Percentiles rank a stretch among this genome's conserved stretches.
Evolutionary conservation across 2,329 filamentous ascomycete species (phyloP).

Genomic region (Bipolaris oryzae): DNA sequence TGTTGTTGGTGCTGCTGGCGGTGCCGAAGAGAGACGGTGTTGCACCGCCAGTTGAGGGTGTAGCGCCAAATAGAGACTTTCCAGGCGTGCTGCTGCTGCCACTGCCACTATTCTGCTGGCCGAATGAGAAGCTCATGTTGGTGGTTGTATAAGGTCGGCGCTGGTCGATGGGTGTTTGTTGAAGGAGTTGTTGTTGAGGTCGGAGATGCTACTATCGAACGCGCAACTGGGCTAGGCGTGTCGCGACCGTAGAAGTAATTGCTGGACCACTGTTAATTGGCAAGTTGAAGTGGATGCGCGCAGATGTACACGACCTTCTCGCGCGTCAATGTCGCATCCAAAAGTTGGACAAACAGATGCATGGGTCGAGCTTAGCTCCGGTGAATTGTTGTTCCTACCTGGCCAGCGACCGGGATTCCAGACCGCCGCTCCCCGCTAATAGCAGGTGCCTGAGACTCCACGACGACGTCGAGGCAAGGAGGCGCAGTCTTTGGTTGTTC

Average conservation of each 20-base stretch:
- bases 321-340: slow-evolving; percentile 33
- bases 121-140: slow-evolving; percentile 41
- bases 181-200: slow-evolving; percentile 6
- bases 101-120: slow-evolving; percentile 24
- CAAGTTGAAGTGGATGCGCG: slow-evolving; percentile 12
- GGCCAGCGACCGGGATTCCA: slow-evolving; percentile 15
- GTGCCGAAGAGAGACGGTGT: slow-evolving; percentile 37
- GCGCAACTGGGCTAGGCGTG: slow-evolving; percentile 4
- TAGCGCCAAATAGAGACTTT: slow-evolving; percentile 41
- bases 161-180: slow-evolving; percentile 27
- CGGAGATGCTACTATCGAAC: slow-evolving; percentile 4
- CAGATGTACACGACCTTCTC: slow-evolving; percentile 19
- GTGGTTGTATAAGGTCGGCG: slow-evolving; percentile 16
- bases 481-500: slow-evolving; percentile 23
- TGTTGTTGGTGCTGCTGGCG: slow-evolving; percentile 21
- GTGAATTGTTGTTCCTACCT: slow-evolving; percentile 32
- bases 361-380: slow-evolving; percentile 27
- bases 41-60: slow-evolving; percentile 29
- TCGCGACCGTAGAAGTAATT: slow-evolving; percentile 1
- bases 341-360: slow-evolving; percentile 38
- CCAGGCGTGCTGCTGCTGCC: slow-evolving; percentile 33
- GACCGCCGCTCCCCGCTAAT: slow-evolving; percentile 25
- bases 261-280: slow-evolving; percentile 4
- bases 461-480: slow-evolving; percentile 26
- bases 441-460: slow-evolving; percentile 26